phyloP scores from a whole-genome alignment of 73 alveolate species.

The Breviolum minutum region DNA sequence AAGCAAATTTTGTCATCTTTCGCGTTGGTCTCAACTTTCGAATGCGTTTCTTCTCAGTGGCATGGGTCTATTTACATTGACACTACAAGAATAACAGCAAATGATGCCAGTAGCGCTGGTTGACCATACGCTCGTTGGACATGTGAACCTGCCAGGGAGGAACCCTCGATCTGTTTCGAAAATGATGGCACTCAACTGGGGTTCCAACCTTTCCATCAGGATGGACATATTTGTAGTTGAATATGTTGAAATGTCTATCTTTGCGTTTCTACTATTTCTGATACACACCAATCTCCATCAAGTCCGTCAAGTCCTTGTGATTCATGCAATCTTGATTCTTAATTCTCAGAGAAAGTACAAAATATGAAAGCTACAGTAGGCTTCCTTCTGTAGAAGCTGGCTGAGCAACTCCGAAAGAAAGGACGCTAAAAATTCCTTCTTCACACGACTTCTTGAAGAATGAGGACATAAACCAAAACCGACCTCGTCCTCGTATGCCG shows the following conservation, averaged over 20 bases:
- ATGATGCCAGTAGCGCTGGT: constrained; percentile 23
- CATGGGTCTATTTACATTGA: background rate
- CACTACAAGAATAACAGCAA: background rate
- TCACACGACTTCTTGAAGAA: too few species aligned
- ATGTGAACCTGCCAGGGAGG: background rate
- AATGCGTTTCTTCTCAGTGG: background rate
- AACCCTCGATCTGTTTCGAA: background rate
- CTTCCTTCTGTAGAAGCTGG: too few species aligned
- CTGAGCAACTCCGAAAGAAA: too few species aligned
- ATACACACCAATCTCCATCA: background rate
- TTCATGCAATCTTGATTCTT: background rate
- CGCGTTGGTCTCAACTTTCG: background rate
- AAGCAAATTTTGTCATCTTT: background rate
- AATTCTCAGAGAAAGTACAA: background rate
- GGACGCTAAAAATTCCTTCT: too few species aligned
- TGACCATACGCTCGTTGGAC: constrained; percentile 72
- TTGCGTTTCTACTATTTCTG: background rate
- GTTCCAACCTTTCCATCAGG: background rate
- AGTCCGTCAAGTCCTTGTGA: background rate
- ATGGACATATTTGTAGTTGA: too few species aligned
- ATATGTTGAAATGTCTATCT: background rate
- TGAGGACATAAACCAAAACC: background rate
- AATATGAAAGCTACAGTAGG: background rate
- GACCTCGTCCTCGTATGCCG: constrained; percentile 19
- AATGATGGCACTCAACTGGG: too few species aligned